Base-by-base conservation (phyloP, 305 asterid genomes). In the Fraxinus baroniana region DNA sequence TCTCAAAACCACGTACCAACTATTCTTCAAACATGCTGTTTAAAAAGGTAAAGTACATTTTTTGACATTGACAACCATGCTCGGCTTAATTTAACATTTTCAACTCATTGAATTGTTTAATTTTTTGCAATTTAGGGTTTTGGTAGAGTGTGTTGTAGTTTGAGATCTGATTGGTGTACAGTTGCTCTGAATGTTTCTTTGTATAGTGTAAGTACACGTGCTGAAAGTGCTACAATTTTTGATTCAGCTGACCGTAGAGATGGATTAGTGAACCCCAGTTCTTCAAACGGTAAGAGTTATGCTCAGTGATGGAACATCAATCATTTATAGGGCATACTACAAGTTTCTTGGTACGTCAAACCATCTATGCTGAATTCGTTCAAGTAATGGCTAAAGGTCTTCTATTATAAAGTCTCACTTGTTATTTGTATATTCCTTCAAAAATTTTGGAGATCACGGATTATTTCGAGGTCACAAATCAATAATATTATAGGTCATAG, bases 231-330 rank as follows among this genome's bases (percentile, higher is more conserved):
- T 73, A 57, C 87, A 80, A 17, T 33, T 57, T 52, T 82, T 79
- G 91, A 88, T 83, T 82, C 93, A 79, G 80, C 83, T 74, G 30
- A 74, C 76, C 52, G 12, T 79, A 81, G 85, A 80, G 89, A 88
- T 82, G 89, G 82, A 82, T 64, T 86, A 55, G 82, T 79, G 7
- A 76, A 83, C 80, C 49, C 74, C 30, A 87, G 82, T 80, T 83
- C 93, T 44, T 85, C 94, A 37, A 88, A 84, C 79, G 97, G 95
- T 81, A 93, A 93, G 97, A 89, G 93, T 95, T 76, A 94, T 95
- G 99, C 98, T 95, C 84, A 86, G 94, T 32, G 99, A 95, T 46
- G 99, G 99, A 78, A 92, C 98, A 36, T 88, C 99, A 3, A 83
- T 95, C 85, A 94, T 95, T 70, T 94, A 95, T 80, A 86, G 99